Evolutionary conservation across 768 basidiomycete genomes (phyloP).

Genomic region (Serpula lacrymans): DNA sequence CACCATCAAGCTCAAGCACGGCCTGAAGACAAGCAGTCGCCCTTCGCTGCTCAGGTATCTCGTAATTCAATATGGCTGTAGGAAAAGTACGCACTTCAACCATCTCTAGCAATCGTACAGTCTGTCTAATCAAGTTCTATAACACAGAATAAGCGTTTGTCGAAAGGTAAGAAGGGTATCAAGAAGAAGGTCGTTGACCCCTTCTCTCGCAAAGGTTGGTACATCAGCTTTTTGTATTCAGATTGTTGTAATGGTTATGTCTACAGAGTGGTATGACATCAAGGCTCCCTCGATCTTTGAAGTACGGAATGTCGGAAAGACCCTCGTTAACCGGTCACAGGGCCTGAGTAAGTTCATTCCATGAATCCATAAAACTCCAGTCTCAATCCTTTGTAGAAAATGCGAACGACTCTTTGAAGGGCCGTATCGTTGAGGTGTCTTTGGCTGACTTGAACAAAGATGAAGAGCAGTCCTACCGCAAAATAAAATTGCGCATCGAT

Average conservation of each 20-base stretch:
- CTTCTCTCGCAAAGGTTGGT: constrained; percentile 94
- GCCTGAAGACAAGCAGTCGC: constrained; percentile 38
- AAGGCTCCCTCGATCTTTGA: constrained; percentile 99
- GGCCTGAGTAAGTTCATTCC: constrained; percentile 77
- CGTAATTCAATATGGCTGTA: constrained; percentile 73
- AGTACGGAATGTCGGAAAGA: constrained; percentile 95
- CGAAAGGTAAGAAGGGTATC: constrained; percentile 98
- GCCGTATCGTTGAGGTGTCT: constrained; percentile 93
- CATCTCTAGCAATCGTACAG: not conserved
- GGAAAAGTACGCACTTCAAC: constrained; percentile 70
- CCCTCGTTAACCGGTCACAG: constrained; percentile 95
- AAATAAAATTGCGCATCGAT: constrained; percentile 98
- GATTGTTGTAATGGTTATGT: not conserved
- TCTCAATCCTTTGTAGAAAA: constrained; percentile 63
- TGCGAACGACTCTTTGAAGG: constrained; percentile 96
- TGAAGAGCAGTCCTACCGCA: constrained; percentile 98
- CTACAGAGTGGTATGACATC: constrained; percentile 97
- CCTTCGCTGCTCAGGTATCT: constrained; percentile 34
- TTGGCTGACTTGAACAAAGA: constrained; percentile 99
- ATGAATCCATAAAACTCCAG: constrained; percentile 7
- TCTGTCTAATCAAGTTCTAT: constrained; percentile 2
- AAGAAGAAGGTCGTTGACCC: constrained; percentile 99
- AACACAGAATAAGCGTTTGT: constrained; percentile 90
- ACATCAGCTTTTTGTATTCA: too few species aligned
- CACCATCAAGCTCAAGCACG: too few species aligned